Base-by-base conservation (phyloP, 1,284 basidiomycete genomes). In the Anthracocystis setariae region DNA sequence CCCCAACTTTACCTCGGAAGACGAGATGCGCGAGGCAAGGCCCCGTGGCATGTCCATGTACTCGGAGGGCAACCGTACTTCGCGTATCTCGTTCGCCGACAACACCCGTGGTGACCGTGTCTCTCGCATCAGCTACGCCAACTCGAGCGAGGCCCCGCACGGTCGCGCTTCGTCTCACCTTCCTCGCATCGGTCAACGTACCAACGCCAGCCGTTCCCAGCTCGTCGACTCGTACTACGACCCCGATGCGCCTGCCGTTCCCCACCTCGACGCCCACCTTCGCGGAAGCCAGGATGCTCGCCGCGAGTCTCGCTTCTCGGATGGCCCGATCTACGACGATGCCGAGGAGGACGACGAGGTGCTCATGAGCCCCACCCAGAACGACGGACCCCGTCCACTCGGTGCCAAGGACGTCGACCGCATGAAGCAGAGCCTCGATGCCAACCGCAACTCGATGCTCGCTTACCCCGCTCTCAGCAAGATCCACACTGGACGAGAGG, bases 361-460 rank as follows among this genome's bases (percentile, higher is more conserved):
- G 25, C 57, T 68, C 47, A 78, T 78, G 76, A 74, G 71, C 59
- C 76, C 76, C n/a, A 76, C 73, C 8, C 75, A 77, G 45, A 64
- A 77, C 63, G 63, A 77, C 8, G 74, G 71, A 25, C 60, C 75
- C 10, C 57, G 48, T 29, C 64, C 71, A 18, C 63, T 77, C 24
- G 56, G 59, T 24, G 45, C 54, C 33, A 40, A 52, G 38, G 73
- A 74, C 27, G 69, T 75, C 2, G 73, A 72, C 48, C 64, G 65
- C 20, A 73, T 77, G 66, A 62, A 63, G 25, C 53, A 72, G 47
- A 69, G 66, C 50, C 56, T 75, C n/a, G 73, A 75, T 38, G 62
- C 65, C 44, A 55, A 57, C 44, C 59, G 75, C 55, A 71, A 77
- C 60, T 78, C 76, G 52, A 73, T 78, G 74, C 67, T 77, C 40